phyloP scores from a whole-genome alignment of 2,329 filamentous ascomycete species.

The Microthyrium microscopicum region DNA sequence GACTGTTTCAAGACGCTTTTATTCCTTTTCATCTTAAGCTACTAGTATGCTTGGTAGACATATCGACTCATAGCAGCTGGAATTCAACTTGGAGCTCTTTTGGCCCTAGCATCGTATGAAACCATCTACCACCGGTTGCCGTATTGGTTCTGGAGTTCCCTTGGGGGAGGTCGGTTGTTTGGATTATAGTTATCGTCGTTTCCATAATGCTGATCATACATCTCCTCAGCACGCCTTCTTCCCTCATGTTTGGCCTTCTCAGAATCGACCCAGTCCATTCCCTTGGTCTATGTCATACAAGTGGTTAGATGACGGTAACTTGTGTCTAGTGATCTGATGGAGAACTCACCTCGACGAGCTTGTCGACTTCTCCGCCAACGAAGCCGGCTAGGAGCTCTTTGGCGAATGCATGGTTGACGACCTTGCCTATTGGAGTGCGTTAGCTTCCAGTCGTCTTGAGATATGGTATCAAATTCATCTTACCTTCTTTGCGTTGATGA shows the following conservation, averaged over 20 bases:
- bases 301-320: too few relatives aligned
- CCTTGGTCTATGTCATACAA: too few relatives aligned
- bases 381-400: conserved; percentile 62
- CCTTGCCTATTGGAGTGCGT: conserved; percentile 40
- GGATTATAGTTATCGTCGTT: conserved; percentile 28
- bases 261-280: conserved; percentile 30
- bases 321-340: too few relatives aligned
- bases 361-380: conserved; percentile 60
- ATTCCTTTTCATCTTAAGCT: background rate
- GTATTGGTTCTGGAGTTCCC: conserved; percentile 17
- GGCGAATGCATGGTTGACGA: conserved; percentile 55
- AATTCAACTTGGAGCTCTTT: too few relatives aligned
- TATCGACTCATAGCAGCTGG: too few relatives aligned
- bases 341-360: conserved; percentile 53
- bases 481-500: conserved; percentile 52
- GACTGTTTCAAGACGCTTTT: too few relatives aligned
- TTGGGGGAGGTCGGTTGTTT: conserved; percentile 21
- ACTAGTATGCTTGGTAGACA: too few relatives aligned
- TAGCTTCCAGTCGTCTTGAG: background rate
- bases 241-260: conserved; percentile 31
- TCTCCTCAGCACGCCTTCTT: conserved; percentile 23
- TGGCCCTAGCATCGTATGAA: background rate
- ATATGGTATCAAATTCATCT: conserved; percentile 9
- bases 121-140: conserved; percentile 8
- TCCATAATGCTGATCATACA: conserved; percentile 34